Evolutionary conservation across 2,329 filamentous ascomycete species (phyloP), one percentile per base, ranked within the genome.

Genomic region (Blumeriella jaapii): DNA sequence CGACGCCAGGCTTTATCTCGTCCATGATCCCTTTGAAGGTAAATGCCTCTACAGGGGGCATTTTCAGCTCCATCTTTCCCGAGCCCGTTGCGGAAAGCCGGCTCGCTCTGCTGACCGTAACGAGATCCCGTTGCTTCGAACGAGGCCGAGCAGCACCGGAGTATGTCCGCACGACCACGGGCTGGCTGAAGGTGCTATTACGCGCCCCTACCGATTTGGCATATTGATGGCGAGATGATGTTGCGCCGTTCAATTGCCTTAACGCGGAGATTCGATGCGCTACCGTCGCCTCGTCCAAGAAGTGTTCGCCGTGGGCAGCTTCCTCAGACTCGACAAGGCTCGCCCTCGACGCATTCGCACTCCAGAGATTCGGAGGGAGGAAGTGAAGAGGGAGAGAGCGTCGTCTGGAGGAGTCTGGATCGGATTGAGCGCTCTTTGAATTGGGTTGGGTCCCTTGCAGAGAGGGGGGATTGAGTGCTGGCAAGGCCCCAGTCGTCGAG

Each of bases 121-220:
- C 34, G 12, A 49, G 25, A 32, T 53, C 46, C 29, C 46, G 41
- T 36, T 51, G 50, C 24, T 51, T 45, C 19, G 54, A 52, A 2
- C 42, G 48, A 19, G 61, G 58, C 13, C 57, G 53, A 9, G 57
- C 46, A 1, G 62, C 64, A 1, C 69, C 67, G 27, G 69, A 72
- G 51, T 78, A 78, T 31, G 72, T 78, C 39, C 72, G 66, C 15
- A 78, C 74, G 24, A 78, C 69, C 38, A 78, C 71, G n/a, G 74
- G 74, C 42, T 77, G 71, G 3, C 69, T 75, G 50, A 73, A 75
- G 24, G 71, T 76, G 45, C 63, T 49, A 46, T 71, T 55, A 59
- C 72, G 49, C 31, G 71, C 64, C 8, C 68, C 67, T 9, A 67
- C 65, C 15, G 69, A 69, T 54, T 72, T 69, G 40, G 68, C 60